phyloP scores from a whole-genome alignment of 345 rosid genomes.

The Lepidium africanum region DNA sequence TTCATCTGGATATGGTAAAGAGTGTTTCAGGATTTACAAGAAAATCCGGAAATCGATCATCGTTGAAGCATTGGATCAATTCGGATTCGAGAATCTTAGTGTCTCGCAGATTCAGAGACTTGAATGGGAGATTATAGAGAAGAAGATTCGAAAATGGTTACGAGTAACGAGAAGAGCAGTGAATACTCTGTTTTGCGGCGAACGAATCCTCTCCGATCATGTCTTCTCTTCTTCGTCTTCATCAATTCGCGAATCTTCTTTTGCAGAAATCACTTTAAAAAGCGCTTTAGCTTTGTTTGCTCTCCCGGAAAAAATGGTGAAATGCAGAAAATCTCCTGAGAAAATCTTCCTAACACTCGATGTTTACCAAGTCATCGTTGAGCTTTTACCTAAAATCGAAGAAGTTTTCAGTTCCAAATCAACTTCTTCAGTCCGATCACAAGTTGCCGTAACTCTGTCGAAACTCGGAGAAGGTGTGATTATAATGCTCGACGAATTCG shows the following conservation, averaged over 20 bases:
- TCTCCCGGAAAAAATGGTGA: conserved; percentile 53
- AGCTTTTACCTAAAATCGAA: conserved; percentile 44
- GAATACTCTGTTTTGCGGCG: conserved; percentile 47
- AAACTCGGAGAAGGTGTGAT: conserved; percentile 44
- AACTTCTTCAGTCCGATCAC: conserved; percentile 33
- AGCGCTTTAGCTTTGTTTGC: conserved; percentile 44
- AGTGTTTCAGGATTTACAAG: conserved; percentile 50
- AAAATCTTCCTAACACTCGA: conserved; percentile 63
- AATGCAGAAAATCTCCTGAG: conserved; percentile 52
- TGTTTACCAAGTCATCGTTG: conserved; percentile 46
- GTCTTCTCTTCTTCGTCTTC: conserved; percentile 50
- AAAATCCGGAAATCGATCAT: conserved; percentile 48
- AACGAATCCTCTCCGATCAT: conserved; percentile 46
- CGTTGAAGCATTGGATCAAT: conserved; percentile 38
- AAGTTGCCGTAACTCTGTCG: conserved; percentile 32
- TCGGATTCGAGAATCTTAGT: conserved; percentile 45
- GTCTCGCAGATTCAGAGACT: conserved; percentile 39
- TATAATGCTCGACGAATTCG: conserved; percentile 49
- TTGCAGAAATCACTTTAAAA: conserved; percentile 39
- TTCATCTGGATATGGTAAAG: conserved; percentile 49
- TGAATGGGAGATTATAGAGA: conserved; percentile 53
- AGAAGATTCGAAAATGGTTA: conserved; percentile 43
- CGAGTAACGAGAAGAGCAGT: conserved; percentile 32
- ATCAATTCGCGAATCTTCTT: conserved; percentile 39
- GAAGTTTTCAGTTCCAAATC: conserved; percentile 43